Percentiles rank a stretch among this genome's conserved stretches.
Conservation (phyloP, 805 yeast genomes). For the Schwanniomyces polymorphus region DNA sequence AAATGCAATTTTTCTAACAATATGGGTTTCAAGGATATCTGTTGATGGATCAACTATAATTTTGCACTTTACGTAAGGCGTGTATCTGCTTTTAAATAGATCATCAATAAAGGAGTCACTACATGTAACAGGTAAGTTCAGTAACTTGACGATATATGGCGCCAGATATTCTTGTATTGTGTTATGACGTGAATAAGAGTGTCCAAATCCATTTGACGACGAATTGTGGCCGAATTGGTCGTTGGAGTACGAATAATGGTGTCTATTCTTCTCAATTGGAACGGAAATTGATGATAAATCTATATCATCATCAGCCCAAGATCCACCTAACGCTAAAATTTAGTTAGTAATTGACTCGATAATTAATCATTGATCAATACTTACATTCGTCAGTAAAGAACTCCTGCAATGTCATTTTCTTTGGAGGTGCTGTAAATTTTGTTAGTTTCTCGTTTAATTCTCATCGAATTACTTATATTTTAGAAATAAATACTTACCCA, state of each 20-base stretch:
- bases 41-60: conserved; percentile 54
- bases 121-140: conserved; percentile 58
- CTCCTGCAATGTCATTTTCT: conserved; percentile 48
- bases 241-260: conserved; percentile 6
- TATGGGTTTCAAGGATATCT: conserved; percentile 33
- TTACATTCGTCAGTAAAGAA: conserved; percentile 46
- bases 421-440: conserved; percentile 35
- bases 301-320: conserved; percentile 49
- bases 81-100: conserved; percentile 62
- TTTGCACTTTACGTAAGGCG: conserved; percentile 58
- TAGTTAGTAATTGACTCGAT: conserved; percentile 13
- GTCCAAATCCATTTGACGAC: conserved; percentile 6
- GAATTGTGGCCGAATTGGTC: conserved; percentile 9
- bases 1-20: conserved; percentile 59
- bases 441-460: conserved; percentile 3
- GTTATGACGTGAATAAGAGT: conserved; percentile 7
- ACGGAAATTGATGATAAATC: conserved; percentile 46
- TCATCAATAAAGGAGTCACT: conserved; percentile 54
- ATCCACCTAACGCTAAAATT: conserved; percentile 40
- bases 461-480: not conserved
- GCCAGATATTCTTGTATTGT: conserved; percentile 35
- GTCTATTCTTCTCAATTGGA: conserved; percentile 35
- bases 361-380: conserved; percentile 15
- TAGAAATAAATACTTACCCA: conserved; percentile 10
- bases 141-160: conserved; percentile 65